phyloP scores from a whole-genome alignment of 768 basidiomycete genomes.

The Lactifluus piperatus region DNA sequence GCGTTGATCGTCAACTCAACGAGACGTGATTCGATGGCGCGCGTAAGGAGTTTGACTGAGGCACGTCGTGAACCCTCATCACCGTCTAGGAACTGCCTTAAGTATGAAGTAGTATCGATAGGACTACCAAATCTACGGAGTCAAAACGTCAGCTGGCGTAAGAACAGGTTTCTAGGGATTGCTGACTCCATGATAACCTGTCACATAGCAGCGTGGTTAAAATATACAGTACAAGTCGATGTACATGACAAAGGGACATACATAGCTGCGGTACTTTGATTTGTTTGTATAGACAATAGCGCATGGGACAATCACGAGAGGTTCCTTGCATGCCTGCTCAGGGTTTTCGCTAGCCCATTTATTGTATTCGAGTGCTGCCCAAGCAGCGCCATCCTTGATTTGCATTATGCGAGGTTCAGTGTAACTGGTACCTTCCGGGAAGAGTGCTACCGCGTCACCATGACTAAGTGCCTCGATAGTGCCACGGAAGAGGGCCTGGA shows the following conservation, averaged over 20 bases:
- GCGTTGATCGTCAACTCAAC: conserved; percentile 80
- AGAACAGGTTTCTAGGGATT: background rate
- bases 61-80: conserved; percentile 60
- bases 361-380: conserved; percentile 90
- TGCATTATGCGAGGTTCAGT: conserved; percentile 92
- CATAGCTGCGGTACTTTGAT: conserved; percentile 86
- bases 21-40: conserved; percentile 60
- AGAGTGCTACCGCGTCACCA: conserved; percentile 84
- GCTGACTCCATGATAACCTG: conserved; percentile 70
- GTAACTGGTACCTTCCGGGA: conserved; percentile 91
- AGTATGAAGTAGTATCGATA: conserved; percentile 65
- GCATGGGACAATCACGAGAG: conserved; percentile 66
- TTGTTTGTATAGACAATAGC: conserved; percentile 95
- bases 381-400: conserved; percentile 88
- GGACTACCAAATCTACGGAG: conserved; percentile 70
- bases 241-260: conserved; percentile 33
- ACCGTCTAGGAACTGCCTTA: conserved; percentile 65
- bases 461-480: conserved; percentile 78
- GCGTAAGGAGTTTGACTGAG: conserved; percentile 84
- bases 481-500: conserved; percentile 77
- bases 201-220: background rate
- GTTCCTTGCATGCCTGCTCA: conserved; percentile 30
- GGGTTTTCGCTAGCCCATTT: conserved; percentile 63
- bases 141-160: conserved; percentile 1
- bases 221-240: background rate